phyloP scores from a whole-genome alignment of 805 yeast genomes.

The Ogataea parapolymorpha region DNA sequence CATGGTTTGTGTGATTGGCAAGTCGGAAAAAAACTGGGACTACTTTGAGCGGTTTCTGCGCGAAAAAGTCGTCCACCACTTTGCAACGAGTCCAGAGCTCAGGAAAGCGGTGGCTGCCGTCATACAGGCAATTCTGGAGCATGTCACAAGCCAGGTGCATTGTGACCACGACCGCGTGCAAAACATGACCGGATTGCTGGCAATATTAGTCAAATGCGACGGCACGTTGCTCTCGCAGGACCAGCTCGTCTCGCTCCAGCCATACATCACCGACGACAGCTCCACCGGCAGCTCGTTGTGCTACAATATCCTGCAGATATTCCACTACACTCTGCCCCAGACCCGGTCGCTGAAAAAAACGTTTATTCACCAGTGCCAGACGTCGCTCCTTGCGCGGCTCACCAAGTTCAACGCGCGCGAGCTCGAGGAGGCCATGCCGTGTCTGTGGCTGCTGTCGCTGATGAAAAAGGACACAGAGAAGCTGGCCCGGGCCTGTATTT shows the following conservation, averaged over 20 bases:
- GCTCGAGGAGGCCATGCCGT: slow-evolving; percentile 70
- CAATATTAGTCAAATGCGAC: slow-evolving; percentile 53
- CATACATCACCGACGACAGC: slow-evolving; percentile 52
- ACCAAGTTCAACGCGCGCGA: slow-evolving; percentile 61
- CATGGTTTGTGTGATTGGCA: slow-evolving; percentile 38
- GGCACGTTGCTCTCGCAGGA: slow-evolving; percentile 58
- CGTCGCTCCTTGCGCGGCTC: slow-evolving; percentile 49
- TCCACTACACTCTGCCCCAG: slow-evolving; percentile 46
- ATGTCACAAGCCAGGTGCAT: slow-evolving; percentile 34
- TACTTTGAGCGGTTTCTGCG: slow-evolving; percentile 48
- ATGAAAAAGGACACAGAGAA: slow-evolving; percentile 44
- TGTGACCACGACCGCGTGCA: slow-evolving; percentile 32
- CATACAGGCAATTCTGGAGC: slow-evolving; percentile 36
- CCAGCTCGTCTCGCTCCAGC: slow-evolving; percentile 62
- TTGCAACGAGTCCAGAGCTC: slow-evolving; percentile 16
- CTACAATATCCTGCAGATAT: slow-evolving; percentile 51
- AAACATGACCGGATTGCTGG: slow-evolving; percentile 45
- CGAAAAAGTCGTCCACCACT: slow-evolving; percentile 38
- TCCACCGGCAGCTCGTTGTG: slow-evolving; percentile 40
- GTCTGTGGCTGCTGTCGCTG: slow-evolving; percentile 54
- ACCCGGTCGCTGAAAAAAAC: slow-evolving; percentile 44
- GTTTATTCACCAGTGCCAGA: slow-evolving; percentile 48
- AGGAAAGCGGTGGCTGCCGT: slow-evolving; percentile 27
- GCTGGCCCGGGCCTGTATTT: slow-evolving; percentile 59
- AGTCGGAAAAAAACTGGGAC: slow-evolving; percentile 38